Conservation (phyloP, 148 eudicot genomes). For the Fagopyrum tataricum region DNA sequence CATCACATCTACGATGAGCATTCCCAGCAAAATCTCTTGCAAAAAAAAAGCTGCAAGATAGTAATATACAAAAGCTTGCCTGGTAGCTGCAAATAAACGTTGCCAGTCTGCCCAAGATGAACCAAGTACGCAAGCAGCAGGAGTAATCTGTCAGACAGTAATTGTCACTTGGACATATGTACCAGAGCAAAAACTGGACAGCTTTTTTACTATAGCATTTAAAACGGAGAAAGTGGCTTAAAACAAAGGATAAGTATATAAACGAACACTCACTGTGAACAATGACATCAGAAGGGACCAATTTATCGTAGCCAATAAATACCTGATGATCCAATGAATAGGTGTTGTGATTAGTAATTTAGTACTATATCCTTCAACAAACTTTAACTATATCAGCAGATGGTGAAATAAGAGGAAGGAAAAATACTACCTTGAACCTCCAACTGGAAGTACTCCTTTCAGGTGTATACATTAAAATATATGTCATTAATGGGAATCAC, state of each 20-base stretch:
- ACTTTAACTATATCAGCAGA: not conserved
- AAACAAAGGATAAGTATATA: constrained; percentile 15
- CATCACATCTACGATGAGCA: not conserved
- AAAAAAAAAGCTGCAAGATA: not conserved
- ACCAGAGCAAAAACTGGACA: not conserved
- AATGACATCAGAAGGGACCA: constrained; percentile 94
- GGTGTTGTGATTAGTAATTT: constrained; percentile 11
- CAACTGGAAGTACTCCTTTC: too few relatives aligned
- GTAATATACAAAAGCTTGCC: constrained; percentile 32
- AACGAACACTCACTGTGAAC: constrained; percentile 56
- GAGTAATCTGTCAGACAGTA: constrained; percentile 49
- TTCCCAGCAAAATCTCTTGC: not conserved
- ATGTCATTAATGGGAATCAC: too few relatives aligned
- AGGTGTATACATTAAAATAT: too few relatives aligned
- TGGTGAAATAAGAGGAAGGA: not conserved
- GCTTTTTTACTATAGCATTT: not conserved
- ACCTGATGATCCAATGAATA: constrained; percentile 47
- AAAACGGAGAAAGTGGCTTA: not conserved
- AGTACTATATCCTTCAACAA: constrained; percentile 2
- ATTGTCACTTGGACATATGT: not conserved
- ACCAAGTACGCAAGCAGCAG: constrained; percentile 87
- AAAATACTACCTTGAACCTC: too few relatives aligned
- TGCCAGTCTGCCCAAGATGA: constrained; percentile 86
- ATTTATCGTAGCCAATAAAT: constrained; percentile 42
- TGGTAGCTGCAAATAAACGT: constrained; percentile 63